Base-by-base conservation (phyloP, 768 basidiomycete species). In the Trametes villosa region DNA sequence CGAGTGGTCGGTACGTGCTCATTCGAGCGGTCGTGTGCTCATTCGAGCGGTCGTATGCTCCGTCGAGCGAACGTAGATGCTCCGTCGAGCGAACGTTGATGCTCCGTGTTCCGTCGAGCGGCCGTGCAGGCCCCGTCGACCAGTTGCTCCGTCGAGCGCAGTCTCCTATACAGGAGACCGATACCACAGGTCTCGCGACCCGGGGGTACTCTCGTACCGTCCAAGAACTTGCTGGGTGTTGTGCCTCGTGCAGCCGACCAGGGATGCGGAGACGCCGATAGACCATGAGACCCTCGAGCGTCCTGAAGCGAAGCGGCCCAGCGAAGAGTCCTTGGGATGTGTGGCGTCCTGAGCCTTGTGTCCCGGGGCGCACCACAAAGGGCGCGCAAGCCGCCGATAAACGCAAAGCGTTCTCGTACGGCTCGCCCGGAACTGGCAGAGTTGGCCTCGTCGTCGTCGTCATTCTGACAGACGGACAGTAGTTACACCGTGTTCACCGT, bases 351-450 rank as follows among this genome's bases (percentile, higher is more conserved):
- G 47, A 42, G 56, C 56, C 45, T 41, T 54, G 2, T 53, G 55
- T 41, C 45, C 46, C 45, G 57, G 53, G 45, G 20, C 61, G 52
- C 52, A 22, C 56, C 59, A 49, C 47, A 7, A 15, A 30, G 52
- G 44, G 53, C 49, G 42, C 59, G 47, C 59, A 53, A 44, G 49
- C 49, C 41, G 48, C 33, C 65, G 62, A 64, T 61, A 59, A 40
- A 59, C 47, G 53, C 59, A 34, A 59, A 50, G 55, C 62, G 36
- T 38, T 56, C 65, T 66, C 62, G 65, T 56, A 33, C 44, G 38
- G 33, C 57, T 22, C 15, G 36, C 52, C 52, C 41, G 42, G 45
- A 26, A 63, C 60, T 27, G 24, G 56, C 47, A 12, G 30, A 59
- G 53, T 64, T 17, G 29, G 53, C 58, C 34, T 20, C 38, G 41